Base-by-base conservation (phyloP, 176 grass and related monocot species). In the Cymbopogon citratus region DNA sequence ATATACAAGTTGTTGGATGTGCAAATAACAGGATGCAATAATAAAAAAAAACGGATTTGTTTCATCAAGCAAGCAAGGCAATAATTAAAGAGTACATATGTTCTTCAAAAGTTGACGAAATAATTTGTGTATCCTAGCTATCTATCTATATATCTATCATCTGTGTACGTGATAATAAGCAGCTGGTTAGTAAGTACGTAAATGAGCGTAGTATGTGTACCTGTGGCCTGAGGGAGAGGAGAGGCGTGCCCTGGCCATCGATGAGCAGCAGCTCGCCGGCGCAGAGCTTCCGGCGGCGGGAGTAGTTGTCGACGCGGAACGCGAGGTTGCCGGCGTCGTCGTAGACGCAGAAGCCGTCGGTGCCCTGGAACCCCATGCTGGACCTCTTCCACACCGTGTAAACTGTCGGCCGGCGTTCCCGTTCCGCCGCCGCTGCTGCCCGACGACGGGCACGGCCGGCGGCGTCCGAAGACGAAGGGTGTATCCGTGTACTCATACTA, bases 361-460 rank as follows among this genome's bases (percentile, higher is more conserved):
- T 91, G n/a, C 94, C 94, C 29, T 94, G 92, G 84, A 97, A 97
- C 2, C 85, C 90, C 87, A 97, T 94, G 90, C 87, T 97, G 2
- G 94, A 97, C 76, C 93, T 92, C 83, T 97, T 97, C 94, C 94
- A 97, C 71, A 97, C 94, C n/a, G 94, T 60, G n/a, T 60, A 60
- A 9, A 60, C n/a, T n/a, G n/a, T n/a, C 56, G 23, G 9, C 56
- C n/a, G n/a, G 1, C 56, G n/a, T 60, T 60, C n/a, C 56, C 56
- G n/a, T 25, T n/a, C 24, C 1, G 1, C 59, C 4, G 11, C 23
- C 1, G 23, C 57, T 0, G 19, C 4, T 4, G 8, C 54, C 3
- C 26, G 61, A 15, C 61, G 25, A 15, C 23, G 25, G 11, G 61
- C 61, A 28, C 61, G 61, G 26, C 12, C 26, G 24, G 26, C 25